These are phyloP conservation scores for Boletus insuetus DNA, from an alignment of 768 basidiomycete genomes.

Conservation along the genomic window DNA sequence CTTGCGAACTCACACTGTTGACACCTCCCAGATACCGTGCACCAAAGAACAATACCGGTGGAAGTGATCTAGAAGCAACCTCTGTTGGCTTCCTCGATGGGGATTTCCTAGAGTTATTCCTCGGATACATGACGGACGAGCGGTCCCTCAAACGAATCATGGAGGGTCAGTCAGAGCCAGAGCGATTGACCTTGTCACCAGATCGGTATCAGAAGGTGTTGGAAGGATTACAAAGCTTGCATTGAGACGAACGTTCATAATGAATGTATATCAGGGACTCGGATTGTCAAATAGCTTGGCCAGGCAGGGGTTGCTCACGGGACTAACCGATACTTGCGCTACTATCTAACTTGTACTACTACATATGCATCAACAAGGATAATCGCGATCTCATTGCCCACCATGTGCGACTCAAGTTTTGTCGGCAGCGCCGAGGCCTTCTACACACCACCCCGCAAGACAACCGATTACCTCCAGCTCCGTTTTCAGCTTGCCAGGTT, in stretches of 20 bases:
- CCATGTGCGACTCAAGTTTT: slow-evolving; percentile 8
- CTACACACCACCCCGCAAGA: slow-evolving; percentile 15
- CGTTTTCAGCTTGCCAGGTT: slow-evolving; percentile 31
- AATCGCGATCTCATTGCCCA: neutral
- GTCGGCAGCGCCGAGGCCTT: no score
- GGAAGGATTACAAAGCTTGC: neutral
- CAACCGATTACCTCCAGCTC: slow-evolving; percentile 24
- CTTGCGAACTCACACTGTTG: neutral
- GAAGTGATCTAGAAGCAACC: slow-evolving; percentile 52
- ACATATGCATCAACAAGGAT: no score
- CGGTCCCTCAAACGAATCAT: slow-evolving; percentile 50
- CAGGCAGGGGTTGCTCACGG: no score
- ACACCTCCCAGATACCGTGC: slow-evolving; percentile 57
- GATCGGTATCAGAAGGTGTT: slow-evolving; percentile 31
- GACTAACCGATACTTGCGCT: no score
- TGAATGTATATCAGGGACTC: neutral
- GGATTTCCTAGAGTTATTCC: slow-evolving; percentile 73
- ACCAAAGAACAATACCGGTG: slow-evolving; percentile 55
- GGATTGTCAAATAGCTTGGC: no score
- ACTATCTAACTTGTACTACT: no score
- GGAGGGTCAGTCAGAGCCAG: slow-evolving; percentile 55
- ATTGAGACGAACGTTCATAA: neutral
- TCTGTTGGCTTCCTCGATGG: slow-evolving; percentile 86
- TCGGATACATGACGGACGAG: slow-evolving; percentile 40
- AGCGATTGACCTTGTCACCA: slow-evolving; percentile 48